Conservation (phyloP, 2,329 filamentous ascomycete genomes). For the Lachnellula hyalina region DNA sequence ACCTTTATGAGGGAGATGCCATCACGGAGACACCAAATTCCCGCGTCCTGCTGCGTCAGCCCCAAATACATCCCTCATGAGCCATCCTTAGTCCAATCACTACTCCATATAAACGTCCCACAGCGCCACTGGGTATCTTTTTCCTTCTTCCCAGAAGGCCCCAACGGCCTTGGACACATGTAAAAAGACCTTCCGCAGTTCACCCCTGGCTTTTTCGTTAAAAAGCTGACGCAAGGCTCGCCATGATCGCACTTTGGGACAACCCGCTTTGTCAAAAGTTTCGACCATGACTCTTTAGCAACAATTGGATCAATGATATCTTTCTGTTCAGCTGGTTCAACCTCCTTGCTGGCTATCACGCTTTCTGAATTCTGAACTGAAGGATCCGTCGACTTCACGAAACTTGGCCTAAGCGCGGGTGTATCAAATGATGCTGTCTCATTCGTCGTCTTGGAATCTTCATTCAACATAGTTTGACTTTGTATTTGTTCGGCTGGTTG, state of each 20-base stretch:
- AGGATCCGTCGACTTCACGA: background rate
- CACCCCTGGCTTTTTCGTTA: conserved; percentile 83
- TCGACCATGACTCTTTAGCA: conserved; percentile 79
- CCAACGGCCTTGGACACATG: conserved; percentile 66
- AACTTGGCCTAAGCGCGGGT: background rate
- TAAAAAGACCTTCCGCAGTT: conserved; percentile 70
- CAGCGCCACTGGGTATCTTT: conserved; percentile 83
- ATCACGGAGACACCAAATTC: background rate
- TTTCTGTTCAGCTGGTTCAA: conserved; percentile 17
- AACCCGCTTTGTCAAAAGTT: conserved; percentile 69
- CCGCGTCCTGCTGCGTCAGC: background rate
- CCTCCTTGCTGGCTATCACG: conserved; percentile 3
- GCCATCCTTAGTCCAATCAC: conserved; percentile 23
- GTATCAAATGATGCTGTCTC: background rate
- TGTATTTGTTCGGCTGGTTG: conserved; percentile 5
- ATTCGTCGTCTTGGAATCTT: conserved; percentile 1
- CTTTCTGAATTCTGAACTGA: background rate
- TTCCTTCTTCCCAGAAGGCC: conserved; percentile 80
- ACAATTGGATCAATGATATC: conserved; percentile 61
- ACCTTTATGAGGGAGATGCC: background rate
- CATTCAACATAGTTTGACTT: background rate
- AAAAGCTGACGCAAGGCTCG: conserved; percentile 77
- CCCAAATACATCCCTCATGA: background rate
- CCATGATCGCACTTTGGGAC: conserved; percentile 80
- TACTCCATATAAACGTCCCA: conserved; percentile 63